phyloP scores from a whole-genome alignment of 139 green algal genomes.

The Chlamydomonas sp. region DNA sequence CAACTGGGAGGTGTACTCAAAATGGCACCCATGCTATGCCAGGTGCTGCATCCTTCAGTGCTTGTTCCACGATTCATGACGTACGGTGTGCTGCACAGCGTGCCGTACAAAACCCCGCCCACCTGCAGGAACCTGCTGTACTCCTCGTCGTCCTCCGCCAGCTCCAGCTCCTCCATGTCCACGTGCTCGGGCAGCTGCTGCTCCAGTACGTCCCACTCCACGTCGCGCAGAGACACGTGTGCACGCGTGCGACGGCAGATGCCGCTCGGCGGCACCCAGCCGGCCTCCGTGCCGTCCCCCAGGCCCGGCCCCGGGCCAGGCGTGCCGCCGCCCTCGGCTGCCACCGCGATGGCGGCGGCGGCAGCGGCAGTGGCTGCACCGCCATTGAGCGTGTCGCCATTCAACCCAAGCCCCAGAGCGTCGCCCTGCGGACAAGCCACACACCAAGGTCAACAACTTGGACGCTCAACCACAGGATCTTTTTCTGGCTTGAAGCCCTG shows the following conservation, averaged over 20 bases:
- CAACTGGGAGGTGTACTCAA: too few relatives aligned
- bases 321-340: too few relatives aligned
- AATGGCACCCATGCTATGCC: too few relatives aligned
- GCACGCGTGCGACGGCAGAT: slow-evolving; percentile 39
- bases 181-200: slow-evolving; percentile 42
- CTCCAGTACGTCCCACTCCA: slow-evolving; percentile 38
- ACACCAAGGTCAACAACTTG: too few relatives aligned
- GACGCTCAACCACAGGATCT: too few relatives aligned
- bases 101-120: background rate
- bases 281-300: background rate
- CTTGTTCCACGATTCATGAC: background rate
- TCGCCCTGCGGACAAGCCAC: too few relatives aligned
- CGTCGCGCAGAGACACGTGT: slow-evolving; percentile 40
- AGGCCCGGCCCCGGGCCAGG: too few relatives aligned
- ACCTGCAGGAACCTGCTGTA: slow-evolving; percentile 41
- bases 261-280: background rate
- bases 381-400: background rate
- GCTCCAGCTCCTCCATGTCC: slow-evolving; percentile 36
- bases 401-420: background rate
- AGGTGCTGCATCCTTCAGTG: background rate
- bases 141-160: slow-evolving; percentile 36
- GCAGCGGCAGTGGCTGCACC: background rate
- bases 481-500: too few relatives aligned
- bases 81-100: too few relatives aligned
- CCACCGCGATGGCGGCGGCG: background rate